phyloP scores from a whole-genome alignment of 140 eudicot species.

The Stevia rebaudiana region DNA sequence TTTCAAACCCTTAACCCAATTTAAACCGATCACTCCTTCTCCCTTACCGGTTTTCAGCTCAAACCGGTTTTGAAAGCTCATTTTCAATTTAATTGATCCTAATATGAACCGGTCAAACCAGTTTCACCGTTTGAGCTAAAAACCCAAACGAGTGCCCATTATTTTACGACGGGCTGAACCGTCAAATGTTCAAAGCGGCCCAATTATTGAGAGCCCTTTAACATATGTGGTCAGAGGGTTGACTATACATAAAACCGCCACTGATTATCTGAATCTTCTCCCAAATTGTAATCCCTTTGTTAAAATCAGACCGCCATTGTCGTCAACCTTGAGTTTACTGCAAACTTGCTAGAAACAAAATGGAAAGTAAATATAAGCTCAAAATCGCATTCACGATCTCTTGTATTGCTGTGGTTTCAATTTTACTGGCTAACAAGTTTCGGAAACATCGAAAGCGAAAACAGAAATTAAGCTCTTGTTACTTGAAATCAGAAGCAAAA shows the following conservation, averaged over 20 bases:
- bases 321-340: constrained; percentile 14
- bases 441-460: constrained; percentile 37
- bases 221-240: no score
- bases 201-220: no score
- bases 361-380: constrained; percentile 32
- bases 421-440: constrained; percentile 19
- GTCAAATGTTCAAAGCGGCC: no score
- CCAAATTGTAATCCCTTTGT: background rate
- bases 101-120: no score
- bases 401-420: constrained; percentile 39
- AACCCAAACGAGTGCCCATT: no score
- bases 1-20: no score
- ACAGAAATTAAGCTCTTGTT: constrained; percentile 37
- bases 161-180: no score
- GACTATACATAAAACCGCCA: constrained; percentile 15
- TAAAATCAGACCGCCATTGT: constrained; percentile 27
- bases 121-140: no score
- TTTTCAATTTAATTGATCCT: no score
- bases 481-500: constrained; percentile 48
- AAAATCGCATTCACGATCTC: constrained; percentile 37
- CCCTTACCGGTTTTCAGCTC: no score
- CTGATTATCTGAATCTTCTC: background rate
- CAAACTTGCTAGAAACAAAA: background rate
- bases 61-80: no score
- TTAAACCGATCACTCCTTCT: no score